A percentile compares a stretch with the other conserved stretches of the same genome.
These are phyloP conservation scores for Dactylella cylindrospora DNA, from an alignment of 2,329 filamentous ascomycete species.

Conservation along the genomic window DNA sequence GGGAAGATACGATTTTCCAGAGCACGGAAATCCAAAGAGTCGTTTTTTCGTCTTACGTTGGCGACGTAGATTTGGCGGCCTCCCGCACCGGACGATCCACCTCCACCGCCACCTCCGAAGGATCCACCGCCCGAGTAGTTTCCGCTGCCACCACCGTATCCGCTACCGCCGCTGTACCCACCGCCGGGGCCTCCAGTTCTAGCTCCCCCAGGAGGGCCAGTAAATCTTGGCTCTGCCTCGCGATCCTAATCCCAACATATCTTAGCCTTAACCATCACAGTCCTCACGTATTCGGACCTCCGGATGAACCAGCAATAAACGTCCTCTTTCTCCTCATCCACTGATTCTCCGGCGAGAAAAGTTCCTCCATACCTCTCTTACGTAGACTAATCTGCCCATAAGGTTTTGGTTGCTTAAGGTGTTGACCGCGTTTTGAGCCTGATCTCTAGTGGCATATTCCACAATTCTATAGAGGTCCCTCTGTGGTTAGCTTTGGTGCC, in stretches of 20 bases:
- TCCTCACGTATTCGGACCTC: slow-evolving; percentile 22
- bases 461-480: slow-evolving; percentile 71
- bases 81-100: slow-evolving; percentile 58
- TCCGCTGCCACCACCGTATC: slow-evolving; percentile 42
- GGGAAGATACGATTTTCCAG: neutral
- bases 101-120: slow-evolving; percentile 54
- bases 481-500: slow-evolving; percentile 51
- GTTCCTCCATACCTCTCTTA: slow-evolving; percentile 75
- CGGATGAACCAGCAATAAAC: slow-evolving; percentile 43
- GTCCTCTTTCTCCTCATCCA: slow-evolving; percentile 39
- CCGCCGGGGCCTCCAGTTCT: slow-evolving; percentile 53
- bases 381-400: slow-evolving; percentile 97
- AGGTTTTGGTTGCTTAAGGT: slow-evolving; percentile 98
- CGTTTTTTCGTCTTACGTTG: slow-evolving; percentile 75
- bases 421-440: slow-evolving; percentile 95
- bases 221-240: slow-evolving; percentile 96
- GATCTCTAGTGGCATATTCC: slow-evolving; percentile 99
- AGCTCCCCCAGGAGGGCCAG: slow-evolving; percentile 63
- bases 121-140: slow-evolving; percentile 48
- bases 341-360: slow-evolving; percentile 30
- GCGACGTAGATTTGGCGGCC: slow-evolving; percentile 94
- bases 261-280: slow-evolving; percentile 43
- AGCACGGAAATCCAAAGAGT: slow-evolving; percentile 30
- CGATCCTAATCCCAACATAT: slow-evolving; percentile 68
- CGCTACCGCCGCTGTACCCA: slow-evolving; percentile 50